Base-by-base conservation (phyloP, 768 basidiomycete species). In the Leucogyrophana mollusca region DNA sequence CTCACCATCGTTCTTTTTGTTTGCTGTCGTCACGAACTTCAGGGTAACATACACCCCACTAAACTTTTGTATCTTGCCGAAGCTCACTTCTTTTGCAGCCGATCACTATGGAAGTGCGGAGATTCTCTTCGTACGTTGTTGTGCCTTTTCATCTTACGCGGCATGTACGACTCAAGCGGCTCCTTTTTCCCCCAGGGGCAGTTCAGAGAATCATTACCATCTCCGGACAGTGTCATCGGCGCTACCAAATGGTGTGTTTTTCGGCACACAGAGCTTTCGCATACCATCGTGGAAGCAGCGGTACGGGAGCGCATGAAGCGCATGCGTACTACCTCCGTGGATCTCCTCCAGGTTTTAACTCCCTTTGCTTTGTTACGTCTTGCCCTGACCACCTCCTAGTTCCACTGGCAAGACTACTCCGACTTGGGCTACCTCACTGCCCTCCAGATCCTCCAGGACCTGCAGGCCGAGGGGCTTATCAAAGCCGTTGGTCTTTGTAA, bases 211-310 rank as follows among this genome's bases (percentile, higher is more conserved):
- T 69, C 74, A 10, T 62, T 79, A 14, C 61, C 70, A 22, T 51
- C 66, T 23, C 57, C 73, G 22, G 58, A 69, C 30, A 55, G 64
- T 3, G 73, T 87, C 9, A 51, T 91, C 20, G 85, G 87, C 34
- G 87, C 85, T 1, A 93, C 91, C 2, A 93, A 93, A 60, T 93
- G 87, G 88, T 91, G 89, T 61, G 78, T 89, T 11, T 91, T 91
- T 69, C 73, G 77, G 47, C 66, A 68, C 22, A 68, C 72, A 13
- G 64, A 64, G 11, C 70, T 78, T 2, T 75, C 85, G 3, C 78
- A 77, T 6, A 62, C 71, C 23, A 64, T 74, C 43, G 86, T 90
- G 40, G 73, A 82, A 54, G 74, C 74, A 8, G 84, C 78, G 9
- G 74, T 91, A 11, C 73, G 75, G 49, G 87, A 91, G 55, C 80